Percentiles rank a stretch among this genome's conserved stretches.
Evolutionary conservation across 495 filamentous ascomycete genomes (phyloP).

Genomic region (Xylaria curta): DNA sequence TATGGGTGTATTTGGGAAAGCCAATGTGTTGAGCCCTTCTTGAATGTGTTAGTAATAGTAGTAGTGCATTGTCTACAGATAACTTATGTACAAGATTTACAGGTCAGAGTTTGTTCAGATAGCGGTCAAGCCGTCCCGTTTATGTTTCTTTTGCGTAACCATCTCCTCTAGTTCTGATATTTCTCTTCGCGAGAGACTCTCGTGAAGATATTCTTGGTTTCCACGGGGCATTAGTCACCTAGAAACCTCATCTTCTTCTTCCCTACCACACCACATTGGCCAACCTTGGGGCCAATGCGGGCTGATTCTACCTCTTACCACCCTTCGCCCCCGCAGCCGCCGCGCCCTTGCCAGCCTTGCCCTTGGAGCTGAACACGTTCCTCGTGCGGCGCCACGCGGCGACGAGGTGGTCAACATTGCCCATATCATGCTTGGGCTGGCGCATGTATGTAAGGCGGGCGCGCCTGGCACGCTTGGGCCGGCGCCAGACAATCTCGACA

Average conservation of each 20-base stretch:
- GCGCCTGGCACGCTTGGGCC: conserved; percentile 81
- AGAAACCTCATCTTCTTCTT: not conserved
- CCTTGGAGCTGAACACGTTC: conserved; percentile 39
- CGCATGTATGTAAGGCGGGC: conserved; percentile 93
- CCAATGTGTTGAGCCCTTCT: not conserved
- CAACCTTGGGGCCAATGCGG: not conserved
- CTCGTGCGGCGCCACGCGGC: conserved; percentile 46
- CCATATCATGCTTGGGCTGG: conserved; percentile 63
- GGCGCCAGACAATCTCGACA: conserved; percentile 91
- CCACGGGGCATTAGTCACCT: not conserved
- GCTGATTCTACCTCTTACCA: conserved; percentile 26
- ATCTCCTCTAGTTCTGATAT: not conserved
- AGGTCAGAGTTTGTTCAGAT: not conserved
- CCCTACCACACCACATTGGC: not conserved
- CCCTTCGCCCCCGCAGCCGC: conserved; percentile 11
- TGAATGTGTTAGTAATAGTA: conserved; percentile 13
- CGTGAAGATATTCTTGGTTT: not conserved
- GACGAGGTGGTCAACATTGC: conserved; percentile 52
- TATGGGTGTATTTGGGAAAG: not conserved
- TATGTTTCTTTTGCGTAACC: not conserved
- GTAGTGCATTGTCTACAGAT: conserved; percentile 29
- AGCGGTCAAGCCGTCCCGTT: not conserved
- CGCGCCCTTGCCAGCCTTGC: conserved; percentile 15
- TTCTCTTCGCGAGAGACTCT: not conserved
- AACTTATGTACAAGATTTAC: conserved; percentile 28